These are phyloP conservation scores for Phytopythium mirpurense DNA, from an alignment of 352 stramenopile genomes.

Conservation along the genomic window DNA sequence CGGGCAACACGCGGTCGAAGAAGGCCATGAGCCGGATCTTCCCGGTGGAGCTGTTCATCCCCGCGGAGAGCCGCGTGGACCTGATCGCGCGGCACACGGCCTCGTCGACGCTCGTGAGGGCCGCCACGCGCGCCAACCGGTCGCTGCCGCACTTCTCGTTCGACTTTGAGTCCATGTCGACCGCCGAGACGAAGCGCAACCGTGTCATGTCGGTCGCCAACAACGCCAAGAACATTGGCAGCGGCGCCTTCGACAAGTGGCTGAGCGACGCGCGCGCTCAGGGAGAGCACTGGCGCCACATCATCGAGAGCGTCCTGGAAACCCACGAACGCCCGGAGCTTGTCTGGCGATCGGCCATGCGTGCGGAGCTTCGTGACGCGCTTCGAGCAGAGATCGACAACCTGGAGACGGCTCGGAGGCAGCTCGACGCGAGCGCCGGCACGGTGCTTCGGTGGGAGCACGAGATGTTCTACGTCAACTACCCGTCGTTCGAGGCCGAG, in stretches of 20 bases:
- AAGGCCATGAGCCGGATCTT: constrained; percentile 77
- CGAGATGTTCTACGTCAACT: constrained; percentile 80
- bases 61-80: constrained; percentile 42
- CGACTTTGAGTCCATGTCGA: constrained; percentile 43
- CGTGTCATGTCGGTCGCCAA: constrained; percentile 26
- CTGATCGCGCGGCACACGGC: constrained; percentile 57
- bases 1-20: constrained; percentile 72
- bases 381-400: constrained; percentile 46
- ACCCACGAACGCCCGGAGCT: constrained; percentile 67
- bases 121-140: constrained; percentile 32
- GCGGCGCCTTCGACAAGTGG: constrained; percentile 56
- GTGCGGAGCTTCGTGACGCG: constrained; percentile 45
- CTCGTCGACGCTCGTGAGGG: constrained; percentile 27
- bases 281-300: constrained; percentile 69
- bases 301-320: constrained; percentile 48
- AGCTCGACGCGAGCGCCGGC: constrained; percentile 11
- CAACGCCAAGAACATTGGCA: constrained; percentile 29
- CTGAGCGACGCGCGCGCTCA: constrained; percentile 56
- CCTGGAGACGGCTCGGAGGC: constrained; percentile 9
- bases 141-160: constrained; percentile 65
- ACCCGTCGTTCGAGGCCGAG: constrained; percentile 64
- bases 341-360: constrained; percentile 70
- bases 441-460: constrained; percentile 56
- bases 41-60: constrained; percentile 76
- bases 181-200: constrained; percentile 36